Evolutionary conservation across 2,329 filamentous ascomycete genomes (phyloP).

Genomic region (Cytospora paraplurivora): DNA sequence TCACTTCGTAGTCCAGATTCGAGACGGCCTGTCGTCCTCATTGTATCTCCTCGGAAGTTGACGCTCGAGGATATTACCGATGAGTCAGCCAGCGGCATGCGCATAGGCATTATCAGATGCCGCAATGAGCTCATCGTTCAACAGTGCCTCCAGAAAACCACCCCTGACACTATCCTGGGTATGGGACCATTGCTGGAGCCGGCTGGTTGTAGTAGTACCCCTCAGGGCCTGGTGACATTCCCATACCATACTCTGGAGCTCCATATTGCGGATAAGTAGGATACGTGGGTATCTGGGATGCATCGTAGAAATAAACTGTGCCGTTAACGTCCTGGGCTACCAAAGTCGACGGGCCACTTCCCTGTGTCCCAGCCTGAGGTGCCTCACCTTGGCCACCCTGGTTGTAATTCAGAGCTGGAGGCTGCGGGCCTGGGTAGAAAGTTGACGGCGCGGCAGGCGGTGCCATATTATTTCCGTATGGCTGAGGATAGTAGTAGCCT

Average conservation of each 20-base stretch:
- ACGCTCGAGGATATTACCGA: not conserved
- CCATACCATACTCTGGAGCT: constrained; percentile 49
- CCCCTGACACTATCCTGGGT: constrained; percentile 53
- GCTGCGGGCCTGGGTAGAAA: constrained; percentile 59
- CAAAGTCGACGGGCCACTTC: constrained; percentile 57
- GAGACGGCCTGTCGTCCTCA: not conserved
- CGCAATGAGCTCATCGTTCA: not conserved
- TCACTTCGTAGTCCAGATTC: not conserved
- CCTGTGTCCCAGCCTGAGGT: constrained; percentile 46
- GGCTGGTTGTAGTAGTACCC: constrained; percentile 71
- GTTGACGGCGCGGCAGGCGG: constrained; percentile 48
- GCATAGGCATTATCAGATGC: not conserved
- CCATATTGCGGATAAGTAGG: constrained; percentile 51
- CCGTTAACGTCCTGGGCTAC: constrained; percentile 89
- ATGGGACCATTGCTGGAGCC: constrained; percentile 60
- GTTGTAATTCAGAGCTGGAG: constrained; percentile 44
- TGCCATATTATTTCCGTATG: constrained; percentile 48
- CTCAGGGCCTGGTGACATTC: constrained; percentile 66
- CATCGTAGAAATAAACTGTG: constrained; percentile 93
- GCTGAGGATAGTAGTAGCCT: constrained; percentile 69
- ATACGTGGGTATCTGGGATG: constrained; percentile 67
- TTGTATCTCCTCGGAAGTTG: not conserved
- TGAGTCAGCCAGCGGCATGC: not conserved
- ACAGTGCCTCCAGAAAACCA: constrained; percentile 29
- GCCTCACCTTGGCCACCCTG: constrained; percentile 47